Percentiles rank a stretch among this genome's conserved stretches.
Evolutionary conservation across 306 rosid genomes (phyloP).

Genomic region (Vigna angularis): DNA sequence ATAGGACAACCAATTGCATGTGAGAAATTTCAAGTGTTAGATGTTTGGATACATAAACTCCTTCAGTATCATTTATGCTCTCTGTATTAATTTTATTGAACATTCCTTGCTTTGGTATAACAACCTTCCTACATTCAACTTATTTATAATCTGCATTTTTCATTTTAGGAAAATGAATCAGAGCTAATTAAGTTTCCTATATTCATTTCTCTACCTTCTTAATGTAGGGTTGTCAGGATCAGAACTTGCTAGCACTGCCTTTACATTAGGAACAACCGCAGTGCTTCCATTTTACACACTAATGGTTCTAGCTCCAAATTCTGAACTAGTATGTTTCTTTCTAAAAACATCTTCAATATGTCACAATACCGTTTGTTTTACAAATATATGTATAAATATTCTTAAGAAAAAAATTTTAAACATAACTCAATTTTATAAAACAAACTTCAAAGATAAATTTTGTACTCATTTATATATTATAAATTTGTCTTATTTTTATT

Average conservation of each 20-base stretch:
- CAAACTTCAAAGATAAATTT: too few species aligned
- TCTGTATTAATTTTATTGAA: neutral
- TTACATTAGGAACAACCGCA: slow-evolving; percentile 77
- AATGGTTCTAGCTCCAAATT: slow-evolving; percentile 85
- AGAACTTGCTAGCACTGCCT: slow-evolving; percentile 75
- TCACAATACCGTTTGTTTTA: neutral
- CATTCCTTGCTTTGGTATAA: neutral
- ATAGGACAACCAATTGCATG: neutral
- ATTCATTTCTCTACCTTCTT: slow-evolving; percentile 19
- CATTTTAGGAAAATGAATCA: too few species aligned
- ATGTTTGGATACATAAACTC: slow-evolving; percentile 13
- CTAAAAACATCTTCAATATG: slow-evolving; percentile 10
- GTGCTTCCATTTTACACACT: slow-evolving; percentile 92
- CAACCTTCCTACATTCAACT: too few species aligned
- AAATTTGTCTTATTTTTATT: too few species aligned
- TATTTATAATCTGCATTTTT: too few species aligned
- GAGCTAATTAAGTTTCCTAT: neutral
- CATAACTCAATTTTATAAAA: too few species aligned
- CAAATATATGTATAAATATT: neutral
- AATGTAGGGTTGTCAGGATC: slow-evolving; percentile 71
- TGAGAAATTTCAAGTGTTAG: neutral
- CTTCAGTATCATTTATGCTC: neutral
- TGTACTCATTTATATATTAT: too few species aligned
- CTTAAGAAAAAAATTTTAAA: too few species aligned
- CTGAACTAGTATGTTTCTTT: slow-evolving; percentile 67